phyloP scores from a whole-genome alignment of 345 rosid genomes.

The Brassica rapa region DNA sequence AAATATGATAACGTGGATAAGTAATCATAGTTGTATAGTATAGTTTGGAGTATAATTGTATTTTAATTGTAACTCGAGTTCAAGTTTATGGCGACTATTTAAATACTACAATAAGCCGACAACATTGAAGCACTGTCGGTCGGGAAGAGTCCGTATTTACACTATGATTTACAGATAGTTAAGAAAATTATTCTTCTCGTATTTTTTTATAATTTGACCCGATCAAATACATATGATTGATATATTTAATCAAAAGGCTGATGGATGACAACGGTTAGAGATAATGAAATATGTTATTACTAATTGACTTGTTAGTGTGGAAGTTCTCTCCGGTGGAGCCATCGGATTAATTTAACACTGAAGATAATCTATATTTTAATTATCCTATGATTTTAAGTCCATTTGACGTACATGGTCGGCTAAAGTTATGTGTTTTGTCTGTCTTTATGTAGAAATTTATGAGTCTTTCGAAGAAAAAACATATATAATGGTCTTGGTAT shows the following conservation, averaged over 20 bases:
- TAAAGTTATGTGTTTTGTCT: constrained; percentile 4
- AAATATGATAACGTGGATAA: not conserved
- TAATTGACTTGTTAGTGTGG: constrained; percentile 22
- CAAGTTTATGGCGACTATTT: not conserved
- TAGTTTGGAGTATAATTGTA: not conserved
- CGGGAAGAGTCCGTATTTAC: constrained; percentile 37
- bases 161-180: constrained; percentile 20
- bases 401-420: constrained; percentile 36
- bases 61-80: not conserved
- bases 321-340: constrained; percentile 22
- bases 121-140: constrained; percentile 44
- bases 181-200: constrained; percentile 22
- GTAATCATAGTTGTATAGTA: not conserved
- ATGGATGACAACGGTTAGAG: not conserved
- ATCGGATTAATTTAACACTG: constrained; percentile 10
- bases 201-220: constrained; percentile 33
- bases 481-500: not conserved
- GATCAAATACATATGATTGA: not conserved
- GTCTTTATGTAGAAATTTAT: not conserved
- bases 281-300: constrained; percentile 29
- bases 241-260: not conserved
- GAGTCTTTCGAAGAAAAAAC: not conserved
- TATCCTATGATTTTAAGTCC: constrained; percentile 1
- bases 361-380: not conserved
- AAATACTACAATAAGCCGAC: constrained; percentile 33